A percentile compares a stretch with the other conserved stretches of the same genome.
Conservation (phyloP, 2,329 filamentous ascomycete species). For the Diaporthe aspalathi region DNA sequence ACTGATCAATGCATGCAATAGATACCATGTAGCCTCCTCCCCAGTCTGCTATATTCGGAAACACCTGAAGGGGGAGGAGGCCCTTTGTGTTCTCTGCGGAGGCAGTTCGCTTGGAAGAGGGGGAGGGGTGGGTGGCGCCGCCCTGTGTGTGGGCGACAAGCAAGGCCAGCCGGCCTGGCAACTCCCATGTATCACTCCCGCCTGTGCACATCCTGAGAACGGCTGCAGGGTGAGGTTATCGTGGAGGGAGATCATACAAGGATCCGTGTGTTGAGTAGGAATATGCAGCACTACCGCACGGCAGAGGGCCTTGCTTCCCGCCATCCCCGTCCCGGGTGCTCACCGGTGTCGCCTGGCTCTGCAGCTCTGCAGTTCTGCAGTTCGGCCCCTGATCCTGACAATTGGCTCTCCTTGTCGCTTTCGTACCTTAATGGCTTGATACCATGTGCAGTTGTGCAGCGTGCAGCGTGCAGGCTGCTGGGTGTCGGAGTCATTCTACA, state of each 20-base stretch:
- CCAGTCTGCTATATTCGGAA: constrained; percentile 1
- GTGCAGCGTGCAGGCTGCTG: too few relatives aligned
- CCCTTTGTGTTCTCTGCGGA: neutral
- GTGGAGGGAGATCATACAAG: constrained; percentile 8
- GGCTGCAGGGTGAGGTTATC: neutral
- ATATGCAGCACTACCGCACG: constrained; percentile 19
- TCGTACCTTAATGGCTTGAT: neutral
- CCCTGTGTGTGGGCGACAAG: neutral
- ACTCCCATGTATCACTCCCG: neutral
- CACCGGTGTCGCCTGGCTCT: neutral
- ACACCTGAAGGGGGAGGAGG: neutral
- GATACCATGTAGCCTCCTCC: constrained; percentile 7
- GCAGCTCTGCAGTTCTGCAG: too few relatives aligned
- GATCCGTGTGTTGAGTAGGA: neutral
- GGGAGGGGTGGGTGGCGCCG: too few relatives aligned
- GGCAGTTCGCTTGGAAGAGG: too few relatives aligned
- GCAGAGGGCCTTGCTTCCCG: constrained; percentile 29
- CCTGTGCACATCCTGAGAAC: neutral
- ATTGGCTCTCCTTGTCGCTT: neutral
- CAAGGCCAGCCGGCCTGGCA: neutral
- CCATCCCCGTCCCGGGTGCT: constrained; percentile 32
- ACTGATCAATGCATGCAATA: constrained; percentile 3
- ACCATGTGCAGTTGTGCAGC: too few relatives aligned
- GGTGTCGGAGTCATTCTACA: neutral
- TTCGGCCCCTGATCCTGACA: constrained; percentile 31